Evolutionary conservation across 176 grass and related monocot species (phyloP).

Genomic region (Aechmea fasciata): DNA sequence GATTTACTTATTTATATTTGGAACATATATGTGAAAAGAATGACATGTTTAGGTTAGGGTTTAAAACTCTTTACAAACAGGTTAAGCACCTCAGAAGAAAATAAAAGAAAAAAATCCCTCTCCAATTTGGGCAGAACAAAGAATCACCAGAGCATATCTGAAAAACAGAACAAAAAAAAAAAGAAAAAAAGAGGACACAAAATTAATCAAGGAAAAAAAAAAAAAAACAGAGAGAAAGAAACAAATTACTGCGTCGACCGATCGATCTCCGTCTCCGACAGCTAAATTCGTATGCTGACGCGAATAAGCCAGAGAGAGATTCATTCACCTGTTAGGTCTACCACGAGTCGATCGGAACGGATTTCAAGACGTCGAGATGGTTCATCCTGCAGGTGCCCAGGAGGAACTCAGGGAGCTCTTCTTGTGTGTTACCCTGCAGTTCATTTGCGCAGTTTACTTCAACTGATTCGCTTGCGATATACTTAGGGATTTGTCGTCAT

Average conservation of each 20-base stretch:
- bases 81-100: background rate
- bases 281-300: background rate
- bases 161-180: background rate
- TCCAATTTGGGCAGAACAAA: background rate
- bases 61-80: background rate
- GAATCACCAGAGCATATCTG: background rate
- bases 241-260: background rate
- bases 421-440: conserved; percentile 73
- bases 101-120: background rate
- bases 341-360: conserved; percentile 43
- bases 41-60: background rate
- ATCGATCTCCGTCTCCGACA: background rate
- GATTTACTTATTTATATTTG: no score
- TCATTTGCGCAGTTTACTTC: background rate
- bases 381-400: conserved; percentile 82
- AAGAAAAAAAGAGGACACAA: background rate
- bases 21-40: background rate
- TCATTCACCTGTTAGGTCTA: background rate
- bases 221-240: background rate
- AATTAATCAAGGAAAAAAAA: no score
- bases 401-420: conserved; percentile 88
- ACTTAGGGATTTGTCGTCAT: background rate
- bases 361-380: conserved; percentile 72
- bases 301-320: background rate
- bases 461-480: background rate